Conservation (phyloP, 257 asterid species). For the Scutellaria baicalensis region DNA sequence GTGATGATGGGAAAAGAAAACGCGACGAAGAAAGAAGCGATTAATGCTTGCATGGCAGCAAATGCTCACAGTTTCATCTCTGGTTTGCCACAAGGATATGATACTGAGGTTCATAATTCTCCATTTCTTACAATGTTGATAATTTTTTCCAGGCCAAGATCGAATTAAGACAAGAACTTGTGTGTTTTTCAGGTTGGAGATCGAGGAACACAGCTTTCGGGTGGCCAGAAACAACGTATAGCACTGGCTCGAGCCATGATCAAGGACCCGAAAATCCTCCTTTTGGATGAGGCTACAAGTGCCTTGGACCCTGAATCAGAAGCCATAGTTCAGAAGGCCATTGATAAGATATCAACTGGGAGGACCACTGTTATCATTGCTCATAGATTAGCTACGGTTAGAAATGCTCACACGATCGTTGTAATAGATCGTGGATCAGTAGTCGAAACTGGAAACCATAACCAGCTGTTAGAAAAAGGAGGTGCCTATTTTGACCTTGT, state of each 20-base stretch:
- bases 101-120: constrained; percentile 52
- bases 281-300: constrained; percentile 85
- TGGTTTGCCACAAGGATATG: constrained; percentile 66
- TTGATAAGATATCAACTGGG: constrained; percentile 57
- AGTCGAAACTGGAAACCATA: constrained; percentile 62
- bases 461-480: constrained; percentile 48
- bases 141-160: background rate
- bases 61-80: constrained; percentile 67
- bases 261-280: constrained; percentile 66
- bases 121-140: background rate
- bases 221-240: constrained; percentile 84
- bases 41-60: constrained; percentile 57
- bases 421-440: constrained; percentile 67
- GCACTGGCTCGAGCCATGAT: constrained; percentile 86
- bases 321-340: constrained; percentile 61
- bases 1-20: constrained; percentile 74
- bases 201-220: constrained; percentile 70
- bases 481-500: constrained; percentile 61
- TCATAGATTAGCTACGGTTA: constrained; percentile 72
- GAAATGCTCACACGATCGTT: constrained; percentile 54
- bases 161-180: background rate
- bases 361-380: constrained; percentile 73
- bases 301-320: constrained; percentile 78
- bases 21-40: constrained; percentile 64
- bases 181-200: constrained; percentile 61